Evolutionary conservation across 2,329 filamentous ascomycete genomes (phyloP).

Genomic region (Nothomitra cinnamomea): DNA sequence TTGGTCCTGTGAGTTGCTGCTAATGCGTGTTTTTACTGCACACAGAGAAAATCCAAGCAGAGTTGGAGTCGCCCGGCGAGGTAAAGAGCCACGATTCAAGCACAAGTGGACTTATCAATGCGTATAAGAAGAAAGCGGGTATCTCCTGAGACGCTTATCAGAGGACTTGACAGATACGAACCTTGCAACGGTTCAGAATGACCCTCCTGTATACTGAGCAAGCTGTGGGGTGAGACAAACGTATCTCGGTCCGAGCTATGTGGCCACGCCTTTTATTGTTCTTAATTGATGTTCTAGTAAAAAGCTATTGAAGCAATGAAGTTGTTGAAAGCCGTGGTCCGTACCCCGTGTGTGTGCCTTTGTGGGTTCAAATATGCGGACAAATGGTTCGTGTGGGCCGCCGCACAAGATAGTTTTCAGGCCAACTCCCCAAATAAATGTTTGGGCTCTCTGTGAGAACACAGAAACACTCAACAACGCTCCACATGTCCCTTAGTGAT

Average conservation of each 20-base stretch:
- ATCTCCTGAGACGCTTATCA: slow-evolving; percentile 16
- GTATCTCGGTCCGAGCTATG: too few species aligned
- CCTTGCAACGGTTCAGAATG: background rate
- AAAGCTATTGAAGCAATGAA: too few species aligned
- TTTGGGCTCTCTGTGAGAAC: background rate
- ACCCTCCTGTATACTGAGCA: background rate
- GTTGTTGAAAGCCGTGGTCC: too few species aligned
- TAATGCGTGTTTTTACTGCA: background rate
- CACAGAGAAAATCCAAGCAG: slow-evolving; percentile 36
- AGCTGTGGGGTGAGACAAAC: too few species aligned
- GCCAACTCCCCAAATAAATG: too few species aligned
- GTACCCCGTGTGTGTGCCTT: too few species aligned
- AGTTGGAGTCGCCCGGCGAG: slow-evolving; percentile 65
- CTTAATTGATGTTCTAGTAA: too few species aligned
- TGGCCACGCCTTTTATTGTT: too few species aligned
- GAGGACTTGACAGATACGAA: background rate
- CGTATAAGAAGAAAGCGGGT: slow-evolving; percentile 67
- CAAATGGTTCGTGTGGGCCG: background rate
- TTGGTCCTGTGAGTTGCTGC: slow-evolving; percentile 1
- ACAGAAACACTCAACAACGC: background rate
- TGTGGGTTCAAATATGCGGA: too few species aligned
- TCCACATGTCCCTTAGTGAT: background rate
- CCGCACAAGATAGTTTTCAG: too few species aligned
- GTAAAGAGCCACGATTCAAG: slow-evolving; percentile 65
- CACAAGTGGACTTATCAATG: slow-evolving; percentile 75